These are phyloP conservation scores for Arabidopsis arenosa DNA, from an alignment of 345 rosid genomes.

Conservation along the genomic window DNA sequence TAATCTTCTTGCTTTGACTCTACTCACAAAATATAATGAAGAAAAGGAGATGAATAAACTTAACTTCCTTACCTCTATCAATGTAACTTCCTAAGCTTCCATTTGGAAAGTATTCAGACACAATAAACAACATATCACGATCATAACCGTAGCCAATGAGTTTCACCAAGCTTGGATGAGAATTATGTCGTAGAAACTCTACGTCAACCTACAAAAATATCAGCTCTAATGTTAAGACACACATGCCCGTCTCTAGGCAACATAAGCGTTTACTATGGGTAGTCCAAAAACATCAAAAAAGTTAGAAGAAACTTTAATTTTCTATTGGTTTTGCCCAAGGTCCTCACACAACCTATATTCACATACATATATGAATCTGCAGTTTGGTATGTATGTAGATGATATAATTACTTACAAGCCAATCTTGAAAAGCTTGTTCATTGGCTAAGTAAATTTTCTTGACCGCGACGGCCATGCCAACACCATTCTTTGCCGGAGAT, in stretches of 20 bases:
- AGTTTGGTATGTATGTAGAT: not conserved
- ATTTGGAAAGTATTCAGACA: conserved; percentile 16
- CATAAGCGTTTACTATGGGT: too few relatives aligned
- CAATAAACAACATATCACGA: not conserved
- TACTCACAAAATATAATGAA: too few relatives aligned
- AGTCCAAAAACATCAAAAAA: too few relatives aligned
- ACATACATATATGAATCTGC: too few relatives aligned
- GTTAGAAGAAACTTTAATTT: too few relatives aligned
- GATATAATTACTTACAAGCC: conserved; percentile 18
- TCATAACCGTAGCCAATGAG: conserved; percentile 17
- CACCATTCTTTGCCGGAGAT: not conserved
- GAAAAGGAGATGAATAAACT: too few relatives aligned
- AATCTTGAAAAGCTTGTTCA: conserved; percentile 6
- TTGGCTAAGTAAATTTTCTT: not conserved
- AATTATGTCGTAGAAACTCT: conserved; percentile 7
- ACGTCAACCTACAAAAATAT: not conserved
- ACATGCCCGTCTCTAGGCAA: not conserved
- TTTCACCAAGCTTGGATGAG: conserved; percentile 12
- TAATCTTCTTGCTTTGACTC: too few relatives aligned
- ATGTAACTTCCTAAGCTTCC: conserved; percentile 12
- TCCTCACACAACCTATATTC: too few relatives aligned
- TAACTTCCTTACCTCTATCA: not conserved
- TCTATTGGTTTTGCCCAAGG: too few relatives aligned
- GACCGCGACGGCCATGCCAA: not conserved
- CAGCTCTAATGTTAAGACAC: not conserved